These are phyloP conservation scores for Crithidia mellificae DNA, from an alignment of 208 protist species.

Conservation along the genomic window DNA sequence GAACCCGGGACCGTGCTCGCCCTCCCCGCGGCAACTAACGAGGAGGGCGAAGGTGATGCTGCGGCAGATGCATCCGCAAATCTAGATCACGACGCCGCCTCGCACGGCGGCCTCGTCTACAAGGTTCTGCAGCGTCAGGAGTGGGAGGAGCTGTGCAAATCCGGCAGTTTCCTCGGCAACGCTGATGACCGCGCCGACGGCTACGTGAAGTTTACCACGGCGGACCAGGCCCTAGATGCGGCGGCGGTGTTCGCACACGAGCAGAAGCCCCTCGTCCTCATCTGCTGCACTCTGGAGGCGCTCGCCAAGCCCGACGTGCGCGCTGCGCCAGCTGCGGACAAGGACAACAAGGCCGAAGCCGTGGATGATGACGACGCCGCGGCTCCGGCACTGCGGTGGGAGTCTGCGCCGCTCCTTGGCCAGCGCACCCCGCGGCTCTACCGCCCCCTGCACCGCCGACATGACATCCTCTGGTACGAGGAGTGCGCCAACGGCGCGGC, in stretches of 20 bases:
- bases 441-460: slow-evolving; percentile 10
- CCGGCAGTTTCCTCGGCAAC: slow-evolving; percentile 8
- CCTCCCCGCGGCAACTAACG: not conserved
- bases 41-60: not conserved
- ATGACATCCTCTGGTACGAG: slow-evolving; percentile 16
- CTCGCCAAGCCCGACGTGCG: slow-evolving; percentile 14
- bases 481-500: slow-evolving; percentile 5
- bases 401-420: not conserved
- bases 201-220: slow-evolving; percentile 8
- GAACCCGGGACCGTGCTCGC: not conserved
- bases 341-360: not conserved
- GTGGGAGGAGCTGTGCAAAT: slow-evolving; percentile 10
- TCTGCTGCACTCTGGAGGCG: slow-evolving; percentile 16
- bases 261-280: not conserved
- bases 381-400: slow-evolving; percentile 29
- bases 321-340: too few species aligned
- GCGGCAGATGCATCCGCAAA: not conserved
- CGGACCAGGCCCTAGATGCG: slow-evolving; percentile 12
- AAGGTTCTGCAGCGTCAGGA: slow-evolving; percentile 9
- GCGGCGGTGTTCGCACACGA: not conserved
- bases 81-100: too few species aligned
- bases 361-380: too few species aligned
- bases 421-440: slow-evolving; percentile 17
- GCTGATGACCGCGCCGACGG: not conserved
- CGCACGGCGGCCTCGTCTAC: not conserved